These are phyloP conservation scores for Cystobasidiaceae sp. DNA, from an alignment of 1,284 basidiomycete species.

Conservation along the genomic window DNA sequence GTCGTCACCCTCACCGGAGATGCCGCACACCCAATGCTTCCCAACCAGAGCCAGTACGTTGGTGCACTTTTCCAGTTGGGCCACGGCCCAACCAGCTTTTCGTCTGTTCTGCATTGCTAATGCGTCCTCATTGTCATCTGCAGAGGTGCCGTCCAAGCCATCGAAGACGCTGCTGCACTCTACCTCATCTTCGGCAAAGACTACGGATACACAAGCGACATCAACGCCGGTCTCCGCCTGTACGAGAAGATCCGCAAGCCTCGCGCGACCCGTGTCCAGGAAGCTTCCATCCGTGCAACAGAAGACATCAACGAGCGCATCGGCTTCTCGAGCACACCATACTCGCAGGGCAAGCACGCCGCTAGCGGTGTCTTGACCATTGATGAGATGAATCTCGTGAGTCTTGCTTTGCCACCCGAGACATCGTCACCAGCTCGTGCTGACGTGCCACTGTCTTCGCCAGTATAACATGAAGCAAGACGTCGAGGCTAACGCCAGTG, in stretches of 20 bases:
- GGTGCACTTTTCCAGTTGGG: neutral
- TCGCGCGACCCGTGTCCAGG: slow-evolving; percentile 48
- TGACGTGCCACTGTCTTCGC: slow-evolving; percentile 15
- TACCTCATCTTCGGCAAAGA: slow-evolving; percentile 43
- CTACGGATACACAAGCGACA: slow-evolving; percentile 43
- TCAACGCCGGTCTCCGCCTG: slow-evolving; percentile 44
- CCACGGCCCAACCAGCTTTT: neutral
- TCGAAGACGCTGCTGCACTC: slow-evolving; percentile 46
- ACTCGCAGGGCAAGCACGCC: slow-evolving; percentile 45
- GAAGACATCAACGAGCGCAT: slow-evolving; percentile 49
- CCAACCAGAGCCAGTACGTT: slow-evolving; percentile 37
- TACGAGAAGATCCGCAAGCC: slow-evolving; percentile 48
- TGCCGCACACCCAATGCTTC: slow-evolving; percentile 46
- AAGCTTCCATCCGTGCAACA: slow-evolving; percentile 44
- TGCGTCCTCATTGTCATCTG: slow-evolving; percentile 19
- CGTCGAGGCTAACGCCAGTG: slow-evolving; percentile 31
- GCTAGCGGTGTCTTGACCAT: slow-evolving; percentile 46
- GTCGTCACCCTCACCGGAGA: slow-evolving; percentile 44
- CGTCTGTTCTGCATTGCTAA: neutral
- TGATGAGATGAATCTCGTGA: slow-evolving; percentile 22
- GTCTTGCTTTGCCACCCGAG: slow-evolving; percentile 9
- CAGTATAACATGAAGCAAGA: slow-evolving; percentile 43
- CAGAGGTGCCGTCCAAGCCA: slow-evolving; percentile 45
- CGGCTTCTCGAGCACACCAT: slow-evolving; percentile 46
- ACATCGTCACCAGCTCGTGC: neutral